Evolutionary conservation across 768 basidiomycete genomes (phyloP).

Genomic region (Suillus ampliporus): DNA sequence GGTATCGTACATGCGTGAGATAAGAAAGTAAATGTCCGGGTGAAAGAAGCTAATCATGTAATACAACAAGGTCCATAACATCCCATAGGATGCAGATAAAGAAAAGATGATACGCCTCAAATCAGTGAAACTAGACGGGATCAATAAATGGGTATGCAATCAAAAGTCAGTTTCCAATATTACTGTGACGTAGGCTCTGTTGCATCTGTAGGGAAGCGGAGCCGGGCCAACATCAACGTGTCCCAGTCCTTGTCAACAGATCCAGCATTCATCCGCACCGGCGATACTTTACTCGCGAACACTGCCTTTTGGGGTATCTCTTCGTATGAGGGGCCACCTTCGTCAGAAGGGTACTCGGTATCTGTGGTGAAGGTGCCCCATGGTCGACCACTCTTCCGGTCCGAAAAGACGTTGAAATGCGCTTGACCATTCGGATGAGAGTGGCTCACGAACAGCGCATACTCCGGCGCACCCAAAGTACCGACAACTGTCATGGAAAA

Average conservation of each 20-base stretch:
- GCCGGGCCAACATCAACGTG: constrained; percentile 63
- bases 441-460: constrained; percentile 79
- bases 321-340: constrained; percentile 56
- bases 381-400: constrained; percentile 54
- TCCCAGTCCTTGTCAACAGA: constrained; percentile 45
- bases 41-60: neutral
- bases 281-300: constrained; percentile 62
- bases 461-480: constrained; percentile 69
- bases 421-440: constrained; percentile 66
- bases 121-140: neutral
- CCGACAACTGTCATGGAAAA: constrained; percentile 58
- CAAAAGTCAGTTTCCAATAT: neutral
- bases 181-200: constrained; percentile 54
- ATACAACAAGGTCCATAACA: neutral
- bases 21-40: neutral
- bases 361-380: constrained; percentile 80
- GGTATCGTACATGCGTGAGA: neutral
- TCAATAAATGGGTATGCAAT: neutral
- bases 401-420: constrained; percentile 72
- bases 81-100: neutral
- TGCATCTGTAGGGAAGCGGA: constrained; percentile 70
- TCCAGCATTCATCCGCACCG: constrained; percentile 26
- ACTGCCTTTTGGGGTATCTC: constrained; percentile 36
- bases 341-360: constrained; percentile 46
- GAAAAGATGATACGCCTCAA: neutral